Percentiles rank a stretch among this genome's conserved stretches.
phyloP scores from a whole-genome alignment of 2,329 filamentous ascomycete genomes.

The Laburnicola sp. region DNA sequence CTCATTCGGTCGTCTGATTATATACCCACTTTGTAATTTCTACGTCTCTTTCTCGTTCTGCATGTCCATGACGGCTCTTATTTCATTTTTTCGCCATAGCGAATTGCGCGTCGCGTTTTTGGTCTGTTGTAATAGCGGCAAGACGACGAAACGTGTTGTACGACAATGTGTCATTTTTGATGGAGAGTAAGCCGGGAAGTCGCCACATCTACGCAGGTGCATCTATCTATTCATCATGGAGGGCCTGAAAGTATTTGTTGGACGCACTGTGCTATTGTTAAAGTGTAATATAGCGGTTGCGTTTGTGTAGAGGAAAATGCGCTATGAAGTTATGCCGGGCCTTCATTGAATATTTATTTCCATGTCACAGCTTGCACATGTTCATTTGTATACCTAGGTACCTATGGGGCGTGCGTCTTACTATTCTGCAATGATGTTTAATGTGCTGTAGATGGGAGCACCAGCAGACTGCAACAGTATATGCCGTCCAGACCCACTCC shows the following conservation, averaged over 20 bases:
- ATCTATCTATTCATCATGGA: conserved; percentile 8
- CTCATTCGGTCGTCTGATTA: conserved; percentile 35
- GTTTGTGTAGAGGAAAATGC: neutral
- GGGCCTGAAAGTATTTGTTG: conserved; percentile 13
- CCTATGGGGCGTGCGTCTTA: no score
- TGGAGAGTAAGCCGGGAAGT: no score
- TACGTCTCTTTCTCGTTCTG: conserved; percentile 12
- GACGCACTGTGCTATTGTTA: conserved; percentile 12
- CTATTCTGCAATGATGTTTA: no score
- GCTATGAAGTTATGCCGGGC: no score
- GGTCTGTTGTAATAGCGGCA: neutral
- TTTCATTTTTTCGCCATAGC: conserved; percentile 9
- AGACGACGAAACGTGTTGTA: conserved; percentile 24
- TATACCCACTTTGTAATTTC: conserved; percentile 30
- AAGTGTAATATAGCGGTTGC: neutral
- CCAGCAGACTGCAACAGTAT: no score
- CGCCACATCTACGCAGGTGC: neutral
- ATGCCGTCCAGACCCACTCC: conserved; percentile 5
- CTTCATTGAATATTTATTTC: no score
- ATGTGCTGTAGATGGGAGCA: no score
- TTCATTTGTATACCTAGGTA: no score
- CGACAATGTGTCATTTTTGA: conserved; percentile 11
- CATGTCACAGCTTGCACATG: no score
- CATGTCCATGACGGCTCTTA: conserved; percentile 15
- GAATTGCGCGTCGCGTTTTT: conserved; percentile 1